Percentiles rank a stretch among this genome's conserved stretches.
phyloP scores from a whole-genome alignment of 495 filamentous ascomycete genomes.

The Collariella sp. region DNA sequence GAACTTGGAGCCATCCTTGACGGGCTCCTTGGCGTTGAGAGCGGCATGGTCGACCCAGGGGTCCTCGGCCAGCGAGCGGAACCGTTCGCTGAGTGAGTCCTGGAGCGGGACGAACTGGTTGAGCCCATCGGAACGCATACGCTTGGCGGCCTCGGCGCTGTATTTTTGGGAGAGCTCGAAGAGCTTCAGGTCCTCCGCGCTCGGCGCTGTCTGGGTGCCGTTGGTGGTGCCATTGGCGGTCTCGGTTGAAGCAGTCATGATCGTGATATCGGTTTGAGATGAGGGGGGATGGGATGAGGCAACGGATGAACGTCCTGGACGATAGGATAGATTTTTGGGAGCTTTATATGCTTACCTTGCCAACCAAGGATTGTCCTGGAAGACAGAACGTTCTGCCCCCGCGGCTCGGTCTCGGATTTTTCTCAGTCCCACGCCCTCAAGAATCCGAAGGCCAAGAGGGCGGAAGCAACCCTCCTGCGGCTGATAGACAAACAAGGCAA shows the following conservation, averaged over 20 bases:
- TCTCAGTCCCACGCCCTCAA: too few relatives aligned
- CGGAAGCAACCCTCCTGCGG: too few relatives aligned
- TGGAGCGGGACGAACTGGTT: slow-evolving; percentile 35
- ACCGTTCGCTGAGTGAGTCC: slow-evolving; percentile 21
- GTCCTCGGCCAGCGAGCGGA: slow-evolving; percentile 34
- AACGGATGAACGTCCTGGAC: not conserved
- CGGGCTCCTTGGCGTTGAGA: slow-evolving; percentile 26
- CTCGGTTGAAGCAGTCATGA: not conserved
- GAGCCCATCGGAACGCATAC: slow-evolving; percentile 34
- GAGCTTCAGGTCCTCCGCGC: slow-evolving; percentile 20
- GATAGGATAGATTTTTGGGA: too few relatives aligned
- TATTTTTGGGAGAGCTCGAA: slow-evolving; percentile 33
- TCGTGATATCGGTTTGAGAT: not conserved
- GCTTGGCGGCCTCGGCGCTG: slow-evolving; percentile 39
- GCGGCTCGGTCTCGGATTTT: too few relatives aligned
- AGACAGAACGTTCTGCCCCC: too few relatives aligned
- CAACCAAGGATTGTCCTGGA: too few relatives aligned
- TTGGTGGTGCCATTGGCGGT: not conserved
- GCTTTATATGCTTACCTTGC: too few relatives aligned
- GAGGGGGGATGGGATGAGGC: not conserved
- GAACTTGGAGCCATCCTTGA: slow-evolving; percentile 23
- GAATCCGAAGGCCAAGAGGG: too few relatives aligned
- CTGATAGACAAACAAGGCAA: too few relatives aligned
- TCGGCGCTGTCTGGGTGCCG: slow-evolving; percentile 1
- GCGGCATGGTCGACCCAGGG: slow-evolving; percentile 38